A percentile compares a stretch with the other conserved stretches of the same genome.
These are phyloP conservation scores for Isatis tinctoria DNA, from an alignment of 345 rosid species.

Conservation along the genomic window DNA sequence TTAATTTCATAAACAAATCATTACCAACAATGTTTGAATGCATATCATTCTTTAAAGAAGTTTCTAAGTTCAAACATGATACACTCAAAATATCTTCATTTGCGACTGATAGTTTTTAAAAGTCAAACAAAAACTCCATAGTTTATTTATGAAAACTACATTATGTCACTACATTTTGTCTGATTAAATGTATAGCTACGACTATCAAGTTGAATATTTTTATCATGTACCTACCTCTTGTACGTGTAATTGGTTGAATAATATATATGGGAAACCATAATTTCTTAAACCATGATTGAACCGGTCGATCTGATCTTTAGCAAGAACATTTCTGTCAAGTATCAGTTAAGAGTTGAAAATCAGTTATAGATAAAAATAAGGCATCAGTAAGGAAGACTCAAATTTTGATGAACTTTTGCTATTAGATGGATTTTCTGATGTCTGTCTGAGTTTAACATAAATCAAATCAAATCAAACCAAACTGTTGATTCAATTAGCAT, in stretches of 20 bases:
- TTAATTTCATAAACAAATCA: no score
- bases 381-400: neutral
- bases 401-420: neutral
- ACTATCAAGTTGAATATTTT: slow-evolving; percentile 5
- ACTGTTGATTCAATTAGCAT: neutral
- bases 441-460: neutral
- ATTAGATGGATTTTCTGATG: neutral
- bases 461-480: neutral
- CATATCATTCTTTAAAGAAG: no score
- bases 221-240: slow-evolving; percentile 4
- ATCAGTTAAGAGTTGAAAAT: no score
- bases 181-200: slow-evolving; percentile 24
- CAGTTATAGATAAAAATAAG: no score
- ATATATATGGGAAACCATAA: neutral
- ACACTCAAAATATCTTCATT: no score
- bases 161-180: no score
- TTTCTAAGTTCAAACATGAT: no score
- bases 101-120: no score
- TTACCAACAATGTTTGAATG: no score
- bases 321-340: neutral
- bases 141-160: no score
- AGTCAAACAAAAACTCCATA: no score
- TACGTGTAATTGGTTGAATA: slow-evolving; percentile 12
- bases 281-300: neutral
- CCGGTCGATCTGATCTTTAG: neutral